phyloP scores from a whole-genome alignment of 2,329 filamentous ascomycete genomes.

The Ophiocordyceps camponoti-rufipedis region DNA sequence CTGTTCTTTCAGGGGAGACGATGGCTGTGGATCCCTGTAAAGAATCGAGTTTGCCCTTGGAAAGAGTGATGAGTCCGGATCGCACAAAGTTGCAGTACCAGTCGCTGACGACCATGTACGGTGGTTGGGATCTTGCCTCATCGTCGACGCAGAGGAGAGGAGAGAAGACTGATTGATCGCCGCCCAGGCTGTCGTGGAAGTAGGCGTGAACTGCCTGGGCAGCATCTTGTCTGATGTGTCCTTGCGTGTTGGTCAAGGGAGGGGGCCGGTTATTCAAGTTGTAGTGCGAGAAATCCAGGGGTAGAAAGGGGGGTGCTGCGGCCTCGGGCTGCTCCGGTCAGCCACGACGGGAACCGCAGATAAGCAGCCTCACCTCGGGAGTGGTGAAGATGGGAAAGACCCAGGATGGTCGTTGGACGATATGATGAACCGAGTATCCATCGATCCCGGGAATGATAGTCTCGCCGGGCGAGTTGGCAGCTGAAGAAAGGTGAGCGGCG shows the following conservation, averaged over 20 bases:
- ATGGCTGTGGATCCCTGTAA: slow-evolving; percentile 18
- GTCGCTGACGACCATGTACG: slow-evolving; percentile 52
- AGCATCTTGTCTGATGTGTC: slow-evolving; percentile 40
- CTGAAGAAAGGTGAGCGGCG: slow-evolving; percentile 51
- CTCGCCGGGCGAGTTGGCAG: slow-evolving; percentile 29
- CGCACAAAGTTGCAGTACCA: slow-evolving; percentile 59
- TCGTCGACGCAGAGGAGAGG: slow-evolving; percentile 19
- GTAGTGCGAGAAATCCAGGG: slow-evolving; percentile 54
- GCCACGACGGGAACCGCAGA: too few species aligned
- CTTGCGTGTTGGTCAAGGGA: slow-evolving; percentile 43
- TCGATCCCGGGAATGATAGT: slow-evolving; percentile 22
- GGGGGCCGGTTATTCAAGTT: slow-evolving; percentile 45
- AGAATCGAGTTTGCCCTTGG: slow-evolving; percentile 23
- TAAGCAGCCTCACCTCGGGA: slow-evolving; percentile 21
- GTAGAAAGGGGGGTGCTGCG: slow-evolving; percentile 44
- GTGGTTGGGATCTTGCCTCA: slow-evolving; percentile 28
- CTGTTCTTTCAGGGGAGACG: slow-evolving; percentile 9
- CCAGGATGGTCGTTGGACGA: slow-evolving; percentile 54
- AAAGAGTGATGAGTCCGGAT: slow-evolving; percentile 36
- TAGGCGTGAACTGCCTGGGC: slow-evolving; percentile 35
- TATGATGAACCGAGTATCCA: slow-evolving; percentile 45
- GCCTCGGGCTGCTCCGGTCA: slow-evolving; percentile 17
- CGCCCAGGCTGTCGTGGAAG: slow-evolving; percentile 28
- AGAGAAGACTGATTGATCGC: slow-evolving; percentile 33
- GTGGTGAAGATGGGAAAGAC: slow-evolving; percentile 43